These are phyloP conservation scores for Aspergillus mulundensis DNA, from an alignment of 495 filamentous ascomycete species.

Conservation along the genomic window DNA sequence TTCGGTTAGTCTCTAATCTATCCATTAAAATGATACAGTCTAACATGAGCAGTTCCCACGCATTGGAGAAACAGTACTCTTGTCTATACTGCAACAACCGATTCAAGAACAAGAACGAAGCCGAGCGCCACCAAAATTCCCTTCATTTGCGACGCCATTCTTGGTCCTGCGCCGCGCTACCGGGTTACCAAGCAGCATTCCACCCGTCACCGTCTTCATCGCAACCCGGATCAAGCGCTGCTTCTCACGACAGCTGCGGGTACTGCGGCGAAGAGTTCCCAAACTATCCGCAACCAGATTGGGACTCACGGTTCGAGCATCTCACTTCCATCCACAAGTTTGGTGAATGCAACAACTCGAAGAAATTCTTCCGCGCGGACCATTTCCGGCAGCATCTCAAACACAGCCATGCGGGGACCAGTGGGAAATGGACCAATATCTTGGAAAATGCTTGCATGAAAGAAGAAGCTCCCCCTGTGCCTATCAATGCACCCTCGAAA, in stretches of 20 bases:
- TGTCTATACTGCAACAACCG: slow-evolving; percentile 90
- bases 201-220: slow-evolving; percentile 59
- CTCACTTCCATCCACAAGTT: slow-evolving; percentile 91
- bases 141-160: slow-evolving; percentile 93
- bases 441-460: slow-evolving; percentile 96
- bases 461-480: slow-evolving; percentile 63
- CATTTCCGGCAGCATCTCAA: slow-evolving; percentile 98
- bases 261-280: slow-evolving; percentile 95
- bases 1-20: slow-evolving; percentile 69
- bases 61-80: slow-evolving; percentile 92
- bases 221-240: slow-evolving; percentile 36
- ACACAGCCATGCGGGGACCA: slow-evolving; percentile 94
- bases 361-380: slow-evolving; percentile 97
- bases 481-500: slow-evolving; percentile 24
- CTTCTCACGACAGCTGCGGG: slow-evolving; percentile 73
- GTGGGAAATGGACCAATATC: slow-evolving; percentile 99
- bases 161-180: slow-evolving; percentile 93
- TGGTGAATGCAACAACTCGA: slow-evolving; percentile 94
- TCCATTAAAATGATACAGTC: not conserved
- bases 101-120: slow-evolving; percentile 99
- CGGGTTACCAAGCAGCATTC: slow-evolving; percentile 73
- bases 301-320: slow-evolving; percentile 81
- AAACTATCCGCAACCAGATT: slow-evolving; percentile 66
- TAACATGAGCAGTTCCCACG: slow-evolving; percentile 56
- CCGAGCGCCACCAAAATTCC: slow-evolving; percentile 95